Evolutionary conservation across 441 rosid species (phyloP), one percentile per base, ranked within the genome.

Genomic region (Monsonia emarginata): DNA sequence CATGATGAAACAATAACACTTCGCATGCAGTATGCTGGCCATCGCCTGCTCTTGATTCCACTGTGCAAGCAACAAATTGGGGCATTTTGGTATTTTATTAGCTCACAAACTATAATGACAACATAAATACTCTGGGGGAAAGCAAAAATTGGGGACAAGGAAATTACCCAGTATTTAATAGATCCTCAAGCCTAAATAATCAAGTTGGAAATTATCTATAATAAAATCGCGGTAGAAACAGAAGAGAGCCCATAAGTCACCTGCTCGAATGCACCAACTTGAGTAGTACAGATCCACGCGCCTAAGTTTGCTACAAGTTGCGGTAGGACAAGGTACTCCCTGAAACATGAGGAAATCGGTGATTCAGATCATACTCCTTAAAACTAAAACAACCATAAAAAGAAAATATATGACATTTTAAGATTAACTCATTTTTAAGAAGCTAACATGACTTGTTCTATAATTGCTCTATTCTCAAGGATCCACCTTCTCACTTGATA

Each of bases 221-320:
- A 30, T 25, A 8, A 14, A 4, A 16, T 14, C 28, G 25, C 13
- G 9, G 0, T 16, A 1, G 22, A 42, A 24, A n/a, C 59, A 18
- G 44, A 56, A 59, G 40, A 70, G 22, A 4, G 34, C n/a, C 0
- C 26, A 60, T 0, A 1, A 2, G 16, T 34, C 78, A 88, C 96
- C 95, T 77, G 95, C 85, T 72, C 82, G 83, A 74, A 91, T 80
- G 73, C 81, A 85, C 91, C 95, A 94, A 76, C 98, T 94, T 31
- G 98, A 94, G 74, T 89, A 90, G 83, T 79, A 94, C 66, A 89
- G 72, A 77, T 90, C 98, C 38, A 94, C 97, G 16, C 98, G 93
- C 46, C 91, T 79, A 54, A 96, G 96, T 76, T 84, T 94, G 79
- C 70, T 86, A 52, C 70, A 83, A 64, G 89, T 85, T 34, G 93